Evolutionary conservation across 1,284 basidiomycete genomes (phyloP), one percentile per base, ranked within the genome.

Genomic region (Tilletia indica): DNA sequence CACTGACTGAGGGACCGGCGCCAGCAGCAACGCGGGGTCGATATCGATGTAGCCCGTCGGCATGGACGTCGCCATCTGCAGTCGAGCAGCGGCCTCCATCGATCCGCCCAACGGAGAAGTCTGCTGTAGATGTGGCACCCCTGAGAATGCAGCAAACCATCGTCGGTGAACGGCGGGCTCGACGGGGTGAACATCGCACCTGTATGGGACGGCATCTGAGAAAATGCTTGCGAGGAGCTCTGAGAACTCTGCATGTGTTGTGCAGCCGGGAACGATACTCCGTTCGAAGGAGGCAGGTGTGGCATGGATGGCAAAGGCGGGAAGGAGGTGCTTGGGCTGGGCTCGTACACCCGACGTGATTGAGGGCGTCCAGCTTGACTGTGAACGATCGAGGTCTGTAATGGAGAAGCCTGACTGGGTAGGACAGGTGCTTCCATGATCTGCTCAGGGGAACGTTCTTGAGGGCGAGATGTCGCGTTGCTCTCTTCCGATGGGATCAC

Each of bases 381-480:
- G 16, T 31, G 25, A 58, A n/a, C 56, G 21, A 31, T 34, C 25
- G 56, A 36, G 0, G 61, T 34, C 5, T 42, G 12, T 14, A 42
- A 38, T 64, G 34, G 36, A 6, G 5, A n/a, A 42, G 34, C 16
- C 38, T 64, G 61, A 64, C 36, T 64, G 31, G 61, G 36, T 14
- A 64, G 34, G 34, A 64, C 36, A 19, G 61, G 61, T 14, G 61
- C 61, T 5, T 64, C 34, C 56, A 58, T 31, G 56, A 58, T n/a
- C 21, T 58, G n/a, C n/a, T 54, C 51, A 8, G 51, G n/a, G 16
- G 51, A 11, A 19, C n/a, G 51, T 8, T 54, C 25, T n/a, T n/a
- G 51, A 54, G 9, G 51, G 19, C 9, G 58, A 8, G 58, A 31
- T 63, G 58, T 31, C 19, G 16, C 12, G 58, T 11, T 31, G 58